Conservation (phyloP, 371 early-diverging fungal genomes). For the Aphelidium insulamus region DNA sequence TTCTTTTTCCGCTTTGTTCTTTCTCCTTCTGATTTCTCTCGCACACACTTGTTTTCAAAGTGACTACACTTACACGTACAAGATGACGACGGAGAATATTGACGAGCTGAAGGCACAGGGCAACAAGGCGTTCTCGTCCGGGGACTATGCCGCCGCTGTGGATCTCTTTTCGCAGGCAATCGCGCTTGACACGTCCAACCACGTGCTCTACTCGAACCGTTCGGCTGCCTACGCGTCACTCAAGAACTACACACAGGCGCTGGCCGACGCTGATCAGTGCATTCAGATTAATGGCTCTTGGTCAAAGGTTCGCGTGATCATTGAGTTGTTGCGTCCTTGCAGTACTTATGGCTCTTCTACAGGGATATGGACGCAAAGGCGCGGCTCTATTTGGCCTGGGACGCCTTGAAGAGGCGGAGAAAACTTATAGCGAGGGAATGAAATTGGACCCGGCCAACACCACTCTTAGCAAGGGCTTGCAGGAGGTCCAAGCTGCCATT, state of each 20-base stretch:
- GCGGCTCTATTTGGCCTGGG: slow-evolving; percentile 54
- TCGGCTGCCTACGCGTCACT: slow-evolving; percentile 55
- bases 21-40: too few relatives aligned
- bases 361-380: slow-evolving; percentile 64
- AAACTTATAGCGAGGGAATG: slow-evolving; percentile 48
- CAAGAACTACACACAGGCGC: slow-evolving; percentile 43
- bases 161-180: slow-evolving; percentile 51
- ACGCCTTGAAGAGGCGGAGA: slow-evolving; percentile 32
- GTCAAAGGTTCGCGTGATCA: slow-evolving; percentile 31
- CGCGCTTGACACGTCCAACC: slow-evolving; percentile 49
- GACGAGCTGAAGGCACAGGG: slow-evolving; percentile 57
- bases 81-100: too few relatives aligned
- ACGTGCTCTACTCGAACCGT: slow-evolving; percentile 72
- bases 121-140: slow-evolving; percentile 59
- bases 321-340: not conserved
- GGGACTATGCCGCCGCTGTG: slow-evolving; percentile 54
- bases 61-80: too few relatives aligned
- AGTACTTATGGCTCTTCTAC: not conserved
- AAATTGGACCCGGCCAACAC: slow-evolving; percentile 49
- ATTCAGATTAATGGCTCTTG: slow-evolving; percentile 51
- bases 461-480: slow-evolving; percentile 35
- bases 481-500: slow-evolving; percentile 25
- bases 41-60: too few relatives aligned
- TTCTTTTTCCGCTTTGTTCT: too few relatives aligned
- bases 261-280: slow-evolving; percentile 60